Base-by-base conservation (phyloP, 768 basidiomycete species). In the Coprinellus micaceus region DNA sequence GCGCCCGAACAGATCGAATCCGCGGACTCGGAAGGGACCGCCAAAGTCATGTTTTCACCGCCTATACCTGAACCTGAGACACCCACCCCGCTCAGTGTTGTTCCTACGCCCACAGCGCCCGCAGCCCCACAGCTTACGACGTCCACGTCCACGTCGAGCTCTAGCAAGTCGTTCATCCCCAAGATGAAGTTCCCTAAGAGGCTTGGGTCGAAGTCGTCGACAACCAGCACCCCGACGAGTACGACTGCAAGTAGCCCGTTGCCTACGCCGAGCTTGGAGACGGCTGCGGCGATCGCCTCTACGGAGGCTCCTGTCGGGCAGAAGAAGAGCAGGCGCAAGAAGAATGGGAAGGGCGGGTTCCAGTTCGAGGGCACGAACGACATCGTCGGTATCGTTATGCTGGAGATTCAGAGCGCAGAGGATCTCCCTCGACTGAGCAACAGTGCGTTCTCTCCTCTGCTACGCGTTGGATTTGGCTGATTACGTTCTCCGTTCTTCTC, bases 301-400 rank as follows among this genome's bases (percentile, higher is more conserved):
- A n/a, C n/a, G n/a, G n/a, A n/a, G 33, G 33, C 33, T n/a, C 33
- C 33, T 6, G 33, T 13, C 33, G 33, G 33, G 6, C 7, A 33
- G 33, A 33, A 45, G 33, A 61, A 58, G 29, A 9, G 46, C 25
- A 53, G 46, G 22, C 56, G 24, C 30, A 17, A 36, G 54, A 58
- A 45, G 44, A 56, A 57, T 47, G 67, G 60, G 53, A 64, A 65
- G 56, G 67, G 66, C 57, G 67, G 58, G 40, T 75, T 68, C 68
- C 86, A 86, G 66, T 82, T 91, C 58, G 81, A 80, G 17, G 77
- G 84, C 0, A 78, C 74, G 4, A 86, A 92, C 63, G 95, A 98
- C 66, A 87, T 97, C 37, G 72, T 96, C 2, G 96, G 96, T 0
- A 94, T 98, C 56, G 95, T 98, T 36, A 90, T 97, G 85, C 72